phyloP scores from a whole-genome alignment of 169 alveolate genomes.

The Eimeria maxima region DNA sequence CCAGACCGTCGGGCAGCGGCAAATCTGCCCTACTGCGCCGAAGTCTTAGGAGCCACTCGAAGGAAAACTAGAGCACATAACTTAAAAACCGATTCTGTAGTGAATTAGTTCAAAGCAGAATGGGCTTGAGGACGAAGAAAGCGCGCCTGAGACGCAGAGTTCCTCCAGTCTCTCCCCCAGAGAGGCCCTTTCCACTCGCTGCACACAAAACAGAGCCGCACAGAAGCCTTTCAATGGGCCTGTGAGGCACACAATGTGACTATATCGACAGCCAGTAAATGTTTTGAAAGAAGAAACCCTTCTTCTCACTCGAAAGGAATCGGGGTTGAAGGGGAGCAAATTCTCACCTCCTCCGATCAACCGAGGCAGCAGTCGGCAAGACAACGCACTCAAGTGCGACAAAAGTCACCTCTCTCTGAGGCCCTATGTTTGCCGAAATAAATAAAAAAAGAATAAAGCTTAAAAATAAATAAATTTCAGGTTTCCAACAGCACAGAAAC shows the following conservation, averaged over 20 bases:
- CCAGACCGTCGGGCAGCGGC: neutral
- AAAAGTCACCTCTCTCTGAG: neutral
- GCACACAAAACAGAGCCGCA: neutral
- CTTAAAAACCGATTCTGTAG: neutral
- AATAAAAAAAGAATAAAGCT: neutral
- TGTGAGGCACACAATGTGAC: neutral
- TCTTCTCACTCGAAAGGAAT: neutral
- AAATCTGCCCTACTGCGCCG: neutral
- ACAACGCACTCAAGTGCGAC: neutral
- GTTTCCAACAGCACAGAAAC: neutral
- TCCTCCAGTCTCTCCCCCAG: neutral
- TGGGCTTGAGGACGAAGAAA: neutral
- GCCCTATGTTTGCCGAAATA: neutral
- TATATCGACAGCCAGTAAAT: neutral
- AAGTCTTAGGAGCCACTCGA: neutral
- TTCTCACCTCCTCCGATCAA: neutral
- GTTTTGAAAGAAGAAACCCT: neutral
- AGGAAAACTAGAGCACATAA: neutral
- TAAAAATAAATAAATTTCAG: neutral
- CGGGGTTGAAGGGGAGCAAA: neutral
- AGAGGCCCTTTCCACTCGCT: conserved; percentile 5
- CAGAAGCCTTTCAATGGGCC: neutral
- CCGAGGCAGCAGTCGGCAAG: conserved; percentile 7
- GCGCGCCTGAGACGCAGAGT: neutral
- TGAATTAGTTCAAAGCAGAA: neutral